Percentiles rank a stretch among this genome's conserved stretches.
phyloP scores from a whole-genome alignment of 805 yeast species.

The Jamesozyma gamospora region DNA sequence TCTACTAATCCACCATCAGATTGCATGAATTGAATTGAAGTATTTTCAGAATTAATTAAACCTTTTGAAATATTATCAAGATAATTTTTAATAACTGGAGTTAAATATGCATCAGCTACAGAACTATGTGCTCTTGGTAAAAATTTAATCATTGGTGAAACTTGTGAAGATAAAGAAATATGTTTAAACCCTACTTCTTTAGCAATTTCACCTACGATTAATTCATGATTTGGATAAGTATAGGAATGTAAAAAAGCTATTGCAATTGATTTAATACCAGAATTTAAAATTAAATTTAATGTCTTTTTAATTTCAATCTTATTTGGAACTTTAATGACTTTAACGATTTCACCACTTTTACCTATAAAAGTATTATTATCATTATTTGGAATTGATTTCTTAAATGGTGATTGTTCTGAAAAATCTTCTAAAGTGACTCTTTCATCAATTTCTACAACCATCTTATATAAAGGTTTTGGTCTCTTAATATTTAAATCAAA shows the following conservation, averaged over 20 bases:
- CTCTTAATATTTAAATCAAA: conserved; percentile 72
- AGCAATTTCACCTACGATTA: conserved; percentile 49
- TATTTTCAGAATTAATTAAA: conserved; percentile 38
- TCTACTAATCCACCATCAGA: conserved; percentile 93
- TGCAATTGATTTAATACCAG: conserved; percentile 62
- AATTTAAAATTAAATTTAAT: conserved; percentile 37
- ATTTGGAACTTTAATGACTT: conserved; percentile 46
- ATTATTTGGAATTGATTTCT: conserved; percentile 19
- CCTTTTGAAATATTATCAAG: conserved; percentile 53
- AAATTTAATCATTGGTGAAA: conserved; percentile 71
- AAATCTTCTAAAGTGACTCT: conserved; percentile 77
- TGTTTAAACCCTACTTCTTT: conserved; percentile 54
- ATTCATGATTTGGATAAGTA: conserved; percentile 63
- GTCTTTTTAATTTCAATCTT: conserved; percentile 32
- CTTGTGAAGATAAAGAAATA: conserved; percentile 55
- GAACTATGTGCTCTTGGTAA: conserved; percentile 71
- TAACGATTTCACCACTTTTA: conserved; percentile 56
- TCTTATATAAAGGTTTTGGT: conserved; percentile 60
- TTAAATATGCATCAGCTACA: conserved; percentile 72
- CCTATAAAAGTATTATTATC: conserved; percentile 38
- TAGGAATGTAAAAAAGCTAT: conserved; percentile 65
- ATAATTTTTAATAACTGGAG: conserved; percentile 67
- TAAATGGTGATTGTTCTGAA: conserved; percentile 54
- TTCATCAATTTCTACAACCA: conserved; percentile 80
- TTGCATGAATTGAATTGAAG: conserved; percentile 77